Conservation (phyloP, 805 yeast species). For the Jamesozyma gamospora region DNA sequence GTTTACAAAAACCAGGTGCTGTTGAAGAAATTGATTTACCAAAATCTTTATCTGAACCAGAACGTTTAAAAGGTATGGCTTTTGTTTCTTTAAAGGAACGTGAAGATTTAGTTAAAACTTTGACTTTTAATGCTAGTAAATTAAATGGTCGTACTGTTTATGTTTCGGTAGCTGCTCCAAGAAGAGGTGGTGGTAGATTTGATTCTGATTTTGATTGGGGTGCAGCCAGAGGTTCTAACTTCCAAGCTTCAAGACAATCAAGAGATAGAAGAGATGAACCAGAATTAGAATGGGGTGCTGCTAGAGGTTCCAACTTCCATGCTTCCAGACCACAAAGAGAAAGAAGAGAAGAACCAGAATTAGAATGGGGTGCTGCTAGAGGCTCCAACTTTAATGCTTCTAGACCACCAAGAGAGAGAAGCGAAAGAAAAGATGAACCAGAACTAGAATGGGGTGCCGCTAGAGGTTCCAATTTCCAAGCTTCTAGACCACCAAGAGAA, state of each 20-base stretch:
- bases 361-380: conserved; percentile 48
- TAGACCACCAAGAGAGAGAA: conserved; percentile 28
- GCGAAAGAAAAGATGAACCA: conserved; percentile 31
- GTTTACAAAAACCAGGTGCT: conserved; percentile 40
- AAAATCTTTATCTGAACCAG: conserved; percentile 48
- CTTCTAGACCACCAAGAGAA: conserved; percentile 22
- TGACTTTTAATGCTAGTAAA: conserved; percentile 58
- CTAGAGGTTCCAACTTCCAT: conserved; percentile 38
- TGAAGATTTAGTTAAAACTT: conserved; percentile 65
- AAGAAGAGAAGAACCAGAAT: conserved; percentile 33
- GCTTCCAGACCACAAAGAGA: conserved; percentile 23
- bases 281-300: conserved; percentile 42
- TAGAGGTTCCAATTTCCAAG: conserved; percentile 32
- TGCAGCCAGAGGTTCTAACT: conserved; percentile 40
- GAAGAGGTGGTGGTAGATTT: conserved; percentile 34
- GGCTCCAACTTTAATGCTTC: conserved; percentile 29
- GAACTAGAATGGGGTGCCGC: conserved; percentile 27
- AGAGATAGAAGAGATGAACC: conserved; percentile 30
- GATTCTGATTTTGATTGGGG: conserved; percentile 38
- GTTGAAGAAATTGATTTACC: conserved; percentile 65
- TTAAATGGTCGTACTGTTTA: conserved; percentile 63
- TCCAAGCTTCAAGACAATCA: conserved; percentile 18
- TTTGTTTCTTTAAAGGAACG: conserved; percentile 74
- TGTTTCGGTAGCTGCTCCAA: conserved; percentile 73
- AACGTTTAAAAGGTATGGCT: conserved; percentile 77